Conservation (phyloP, 2,329 filamentous ascomycete genomes). For the Dactylellina leptospora region DNA sequence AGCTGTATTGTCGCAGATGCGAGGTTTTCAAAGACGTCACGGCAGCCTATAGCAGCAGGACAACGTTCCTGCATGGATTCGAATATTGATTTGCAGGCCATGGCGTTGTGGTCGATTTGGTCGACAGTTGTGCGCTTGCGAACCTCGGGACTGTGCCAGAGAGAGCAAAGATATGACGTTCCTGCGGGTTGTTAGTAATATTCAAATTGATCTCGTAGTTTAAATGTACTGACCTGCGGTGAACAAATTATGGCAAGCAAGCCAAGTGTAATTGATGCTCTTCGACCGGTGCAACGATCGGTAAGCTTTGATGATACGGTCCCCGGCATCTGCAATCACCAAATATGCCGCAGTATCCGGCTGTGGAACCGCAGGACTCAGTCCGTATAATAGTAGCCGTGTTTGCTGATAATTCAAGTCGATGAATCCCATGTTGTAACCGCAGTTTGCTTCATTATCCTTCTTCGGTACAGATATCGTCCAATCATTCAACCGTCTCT, state of each 20-base stretch:
- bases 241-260: conserved; percentile 65
- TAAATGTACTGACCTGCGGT: conserved; percentile 61
- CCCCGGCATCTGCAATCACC: conserved; percentile 56
- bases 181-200: conserved; percentile 26
- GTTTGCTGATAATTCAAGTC: conserved; percentile 57
- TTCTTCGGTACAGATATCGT: conserved; percentile 65
- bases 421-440: conserved; percentile 57
- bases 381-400: conserved; percentile 55
- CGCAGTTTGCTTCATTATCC: conserved; percentile 54
- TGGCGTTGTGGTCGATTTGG: conserved; percentile 55
- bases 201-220: neutral
- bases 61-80: conserved; percentile 56
- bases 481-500: conserved; percentile 83
- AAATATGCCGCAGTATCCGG: conserved; percentile 54
- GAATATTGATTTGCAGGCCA: conserved; percentile 55
- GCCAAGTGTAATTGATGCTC: conserved; percentile 65
- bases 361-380: conserved; percentile 56
- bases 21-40: conserved; percentile 56
- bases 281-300: conserved; percentile 62
- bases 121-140: conserved; percentile 55
- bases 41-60: conserved; percentile 55
- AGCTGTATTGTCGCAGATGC: conserved; percentile 55
- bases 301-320: conserved; percentile 61
- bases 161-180: conserved; percentile 56
- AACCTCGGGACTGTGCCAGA: conserved; percentile 57